These are phyloP conservation scores for Linnemannia exigua DNA, from an alignment of 192 early-diverging fungal genomes.

Conservation along the genomic window DNA sequence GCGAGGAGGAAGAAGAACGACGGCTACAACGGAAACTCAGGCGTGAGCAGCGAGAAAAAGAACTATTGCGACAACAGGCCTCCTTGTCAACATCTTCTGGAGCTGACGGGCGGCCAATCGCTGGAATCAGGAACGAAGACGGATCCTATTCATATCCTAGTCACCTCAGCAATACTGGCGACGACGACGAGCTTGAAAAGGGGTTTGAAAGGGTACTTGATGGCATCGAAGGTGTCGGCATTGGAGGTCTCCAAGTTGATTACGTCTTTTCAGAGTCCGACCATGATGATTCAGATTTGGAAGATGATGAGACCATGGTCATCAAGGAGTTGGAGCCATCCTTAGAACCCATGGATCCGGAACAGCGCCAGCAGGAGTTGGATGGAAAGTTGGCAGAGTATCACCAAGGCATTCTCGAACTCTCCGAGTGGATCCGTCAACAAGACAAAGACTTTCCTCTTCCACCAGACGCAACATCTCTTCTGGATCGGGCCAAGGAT, in stretches of 20 bases:
- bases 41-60: constrained; percentile 42
- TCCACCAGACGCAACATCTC: constrained; percentile 26
- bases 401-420: constrained; percentile 40
- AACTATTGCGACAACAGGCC: not conserved
- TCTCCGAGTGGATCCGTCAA: constrained; percentile 36
- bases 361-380: constrained; percentile 34
- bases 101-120: not conserved
- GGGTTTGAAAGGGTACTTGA: not conserved
- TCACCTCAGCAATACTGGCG: not conserved
- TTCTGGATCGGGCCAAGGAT: constrained; percentile 36
- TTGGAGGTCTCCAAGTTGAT: not conserved
- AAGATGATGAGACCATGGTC: not conserved
- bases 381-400: constrained; percentile 48
- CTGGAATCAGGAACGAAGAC: constrained; percentile 2
- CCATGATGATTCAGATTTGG: constrained; percentile 2
- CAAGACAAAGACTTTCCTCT: constrained; percentile 31
- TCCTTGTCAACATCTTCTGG: not conserved
- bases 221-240: not conserved
- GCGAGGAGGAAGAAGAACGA: constrained; percentile 45
- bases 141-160: not conserved
- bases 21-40: constrained; percentile 40
- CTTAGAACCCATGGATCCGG: constrained; percentile 20
- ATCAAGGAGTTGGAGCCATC: not conserved
- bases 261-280: constrained; percentile 28
- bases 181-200: not conserved